Percentiles rank a stretch among this genome's conserved stretches.
Conservation (phyloP, 2,329 filamentous ascomycete genomes). For the Plectosphaerella sp. region DNA sequence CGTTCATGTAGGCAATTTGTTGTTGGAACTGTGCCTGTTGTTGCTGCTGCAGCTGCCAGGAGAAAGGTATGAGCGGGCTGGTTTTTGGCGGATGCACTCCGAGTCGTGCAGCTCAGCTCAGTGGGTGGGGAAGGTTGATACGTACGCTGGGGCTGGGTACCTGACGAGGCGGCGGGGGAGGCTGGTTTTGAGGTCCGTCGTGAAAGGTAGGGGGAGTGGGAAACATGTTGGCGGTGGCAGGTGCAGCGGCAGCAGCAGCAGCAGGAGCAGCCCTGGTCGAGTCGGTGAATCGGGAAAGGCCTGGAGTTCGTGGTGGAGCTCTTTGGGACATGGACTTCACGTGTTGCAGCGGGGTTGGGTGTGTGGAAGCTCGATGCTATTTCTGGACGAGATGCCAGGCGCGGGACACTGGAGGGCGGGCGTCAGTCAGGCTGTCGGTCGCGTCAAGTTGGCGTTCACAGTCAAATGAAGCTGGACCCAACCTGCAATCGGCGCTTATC, state of each 20-base stretch:
- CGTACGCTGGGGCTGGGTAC: background rate
- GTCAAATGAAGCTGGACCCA: constrained; percentile 19
- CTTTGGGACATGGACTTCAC: constrained; percentile 1
- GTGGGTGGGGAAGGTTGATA: background rate
- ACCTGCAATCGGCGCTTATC: background rate
- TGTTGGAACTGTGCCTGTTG: constrained; percentile 15
- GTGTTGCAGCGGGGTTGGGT: constrained; percentile 1
- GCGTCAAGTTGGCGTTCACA: constrained; percentile 12
- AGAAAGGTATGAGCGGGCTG: too few relatives aligned
- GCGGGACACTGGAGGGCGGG: background rate
- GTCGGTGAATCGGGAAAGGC: constrained; percentile 2
- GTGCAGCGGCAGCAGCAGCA: too few relatives aligned
- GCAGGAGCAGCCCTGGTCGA: background rate
- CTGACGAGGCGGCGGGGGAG: background rate
- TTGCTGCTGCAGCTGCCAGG: constrained; percentile 9
- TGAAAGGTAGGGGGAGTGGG: constrained; percentile 3
- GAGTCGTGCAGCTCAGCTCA: too few relatives aligned
- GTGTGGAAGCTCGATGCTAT: constrained; percentile 1
- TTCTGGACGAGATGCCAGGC: background rate
- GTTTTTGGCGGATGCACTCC: too few relatives aligned
- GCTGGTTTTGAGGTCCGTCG: constrained; percentile 1
- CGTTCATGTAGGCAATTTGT: constrained; percentile 35
- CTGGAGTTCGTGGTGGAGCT: constrained; percentile 2
- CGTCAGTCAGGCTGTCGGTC: background rate
- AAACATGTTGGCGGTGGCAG: constrained; percentile 3